Evolutionary conservation across 225 moss, liverwort and hornwort genomes (phyloP).

Genomic region (Thuidium tamariscinum): DNA sequence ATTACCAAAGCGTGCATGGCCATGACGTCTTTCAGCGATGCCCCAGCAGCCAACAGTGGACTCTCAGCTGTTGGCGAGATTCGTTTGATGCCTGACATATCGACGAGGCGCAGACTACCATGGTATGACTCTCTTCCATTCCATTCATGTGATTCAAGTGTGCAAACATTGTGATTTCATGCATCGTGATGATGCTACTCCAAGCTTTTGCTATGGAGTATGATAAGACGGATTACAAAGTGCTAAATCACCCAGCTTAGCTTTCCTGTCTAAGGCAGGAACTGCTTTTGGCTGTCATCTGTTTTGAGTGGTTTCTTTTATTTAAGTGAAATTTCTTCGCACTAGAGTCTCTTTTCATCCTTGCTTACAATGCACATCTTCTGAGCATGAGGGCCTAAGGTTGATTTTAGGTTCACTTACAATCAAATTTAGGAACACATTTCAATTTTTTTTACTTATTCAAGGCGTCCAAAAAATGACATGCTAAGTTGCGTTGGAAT

Average conservation of each 20-base stretch:
- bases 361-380: background rate
- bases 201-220: background rate
- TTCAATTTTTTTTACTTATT: background rate
- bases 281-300: background rate
- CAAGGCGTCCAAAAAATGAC: background rate
- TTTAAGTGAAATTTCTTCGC: background rate
- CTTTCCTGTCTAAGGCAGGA: background rate
- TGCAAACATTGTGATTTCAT: background rate
- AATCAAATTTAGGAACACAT: background rate
- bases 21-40: slow-evolving; percentile 56
- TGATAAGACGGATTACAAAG: background rate
- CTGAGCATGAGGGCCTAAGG: background rate
- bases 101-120: slow-evolving; percentile 59
- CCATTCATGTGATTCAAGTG: background rate
- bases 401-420: background rate
- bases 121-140: slow-evolving; percentile 23
- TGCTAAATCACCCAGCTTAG: background rate
- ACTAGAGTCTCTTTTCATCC: background rate
- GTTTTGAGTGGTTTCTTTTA: background rate
- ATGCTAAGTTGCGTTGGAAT: background rate
- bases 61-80: slow-evolving; percentile 64
- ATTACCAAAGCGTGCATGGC: slow-evolving; percentile 64
- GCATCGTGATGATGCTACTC: background rate
- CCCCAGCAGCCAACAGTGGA: slow-evolving; percentile 56
- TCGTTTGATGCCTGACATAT: slow-evolving; percentile 71